Conservation (phyloP, 139 green algal genomes). For the Pedinophyceae sp. region DNA sequence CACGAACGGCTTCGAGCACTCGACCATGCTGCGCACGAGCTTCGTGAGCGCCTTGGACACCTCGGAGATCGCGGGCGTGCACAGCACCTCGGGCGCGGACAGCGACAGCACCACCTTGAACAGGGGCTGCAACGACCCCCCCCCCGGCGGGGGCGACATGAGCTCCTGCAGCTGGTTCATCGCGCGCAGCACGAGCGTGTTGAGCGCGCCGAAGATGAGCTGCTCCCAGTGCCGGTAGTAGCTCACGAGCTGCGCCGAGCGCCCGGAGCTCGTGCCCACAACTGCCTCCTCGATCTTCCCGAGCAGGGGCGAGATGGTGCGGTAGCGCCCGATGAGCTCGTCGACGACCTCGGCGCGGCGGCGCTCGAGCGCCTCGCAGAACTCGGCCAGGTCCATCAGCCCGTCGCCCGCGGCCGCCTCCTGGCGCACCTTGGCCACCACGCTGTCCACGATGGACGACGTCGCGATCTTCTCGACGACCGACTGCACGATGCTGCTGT, state of each 20-base stretch:
- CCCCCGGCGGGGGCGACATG: slow-evolving; percentile 7
- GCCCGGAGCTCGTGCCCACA: slow-evolving; percentile 64
- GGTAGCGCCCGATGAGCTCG: slow-evolving; percentile 61
- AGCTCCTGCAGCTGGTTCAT: slow-evolving; percentile 37
- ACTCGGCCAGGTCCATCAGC: slow-evolving; percentile 50
- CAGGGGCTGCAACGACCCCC: slow-evolving; percentile 14
- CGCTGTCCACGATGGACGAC: slow-evolving; percentile 13
- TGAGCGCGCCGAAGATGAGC: slow-evolving; percentile 65
- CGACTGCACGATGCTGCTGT: slow-evolving; percentile 57
- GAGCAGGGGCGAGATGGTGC: slow-evolving; percentile 54
- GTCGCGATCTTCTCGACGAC: slow-evolving; percentile 41
- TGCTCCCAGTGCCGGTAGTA: slow-evolving; percentile 84
- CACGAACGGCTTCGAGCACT: slow-evolving; percentile 60
- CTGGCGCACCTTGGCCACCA: too few species aligned
- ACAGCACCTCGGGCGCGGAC: slow-evolving; percentile 53
- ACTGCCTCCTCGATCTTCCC: slow-evolving; percentile 74
- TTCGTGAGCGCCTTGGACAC: slow-evolving; percentile 46
- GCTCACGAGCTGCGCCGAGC: slow-evolving; percentile 35
- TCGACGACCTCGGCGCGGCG: slow-evolving; percentile 44
- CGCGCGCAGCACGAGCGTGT: slow-evolving; percentile 42
- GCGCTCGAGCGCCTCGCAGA: slow-evolving; percentile 59
- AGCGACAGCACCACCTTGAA: slow-evolving; percentile 49
- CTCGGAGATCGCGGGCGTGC: slow-evolving; percentile 60
- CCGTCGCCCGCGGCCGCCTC: slow-evolving; percentile 13
- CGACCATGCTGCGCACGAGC: slow-evolving; percentile 44